phyloP scores from a whole-genome alignment of 768 basidiomycete species.

The Phaffia australis region DNA sequence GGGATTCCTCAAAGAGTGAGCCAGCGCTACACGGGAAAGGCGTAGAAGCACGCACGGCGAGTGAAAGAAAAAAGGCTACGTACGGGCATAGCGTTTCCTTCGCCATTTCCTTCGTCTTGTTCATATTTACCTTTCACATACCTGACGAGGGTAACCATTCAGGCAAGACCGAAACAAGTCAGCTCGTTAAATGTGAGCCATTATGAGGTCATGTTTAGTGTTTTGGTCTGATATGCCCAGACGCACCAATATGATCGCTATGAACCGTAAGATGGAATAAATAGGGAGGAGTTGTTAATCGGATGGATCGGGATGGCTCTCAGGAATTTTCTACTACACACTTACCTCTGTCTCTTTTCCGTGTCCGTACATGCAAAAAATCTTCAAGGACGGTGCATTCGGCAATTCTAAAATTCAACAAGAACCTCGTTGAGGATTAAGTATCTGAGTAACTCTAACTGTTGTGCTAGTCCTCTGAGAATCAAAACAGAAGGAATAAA shows the following conservation, averaged over 20 bases:
- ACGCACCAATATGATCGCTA: conserved; percentile 68
- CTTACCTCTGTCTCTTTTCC: conserved; percentile 76
- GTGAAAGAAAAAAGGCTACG: not conserved
- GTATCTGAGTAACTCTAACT: not conserved
- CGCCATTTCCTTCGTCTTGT: conserved; percentile 47
- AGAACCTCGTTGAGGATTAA: not conserved
- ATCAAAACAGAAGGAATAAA: conserved; percentile 29
- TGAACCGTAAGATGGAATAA: conserved; percentile 32
- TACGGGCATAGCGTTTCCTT: conserved; percentile 32
- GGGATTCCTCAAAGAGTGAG: too few relatives aligned
- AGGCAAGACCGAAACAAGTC: not conserved
- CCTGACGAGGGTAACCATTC: conserved; percentile 37
- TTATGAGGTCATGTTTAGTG: not conserved
- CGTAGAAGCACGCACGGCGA: too few relatives aligned
- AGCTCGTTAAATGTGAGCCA: not conserved
- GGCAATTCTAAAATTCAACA: conserved; percentile 48
- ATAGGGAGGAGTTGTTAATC: not conserved
- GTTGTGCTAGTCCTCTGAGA: not conserved
- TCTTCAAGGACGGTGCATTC: conserved; percentile 78
- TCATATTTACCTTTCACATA: conserved; percentile 63
- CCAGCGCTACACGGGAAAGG: not conserved
- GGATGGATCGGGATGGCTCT: conserved; percentile 11
- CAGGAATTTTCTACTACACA: conserved; percentile 41
- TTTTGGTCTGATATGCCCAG: too few relatives aligned
- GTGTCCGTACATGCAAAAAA: conserved; percentile 86